Evolutionary conservation across 305 asterid species (phyloP), one percentile per base, ranked within the genome.

Genomic region (Solanum hybrid): DNA sequence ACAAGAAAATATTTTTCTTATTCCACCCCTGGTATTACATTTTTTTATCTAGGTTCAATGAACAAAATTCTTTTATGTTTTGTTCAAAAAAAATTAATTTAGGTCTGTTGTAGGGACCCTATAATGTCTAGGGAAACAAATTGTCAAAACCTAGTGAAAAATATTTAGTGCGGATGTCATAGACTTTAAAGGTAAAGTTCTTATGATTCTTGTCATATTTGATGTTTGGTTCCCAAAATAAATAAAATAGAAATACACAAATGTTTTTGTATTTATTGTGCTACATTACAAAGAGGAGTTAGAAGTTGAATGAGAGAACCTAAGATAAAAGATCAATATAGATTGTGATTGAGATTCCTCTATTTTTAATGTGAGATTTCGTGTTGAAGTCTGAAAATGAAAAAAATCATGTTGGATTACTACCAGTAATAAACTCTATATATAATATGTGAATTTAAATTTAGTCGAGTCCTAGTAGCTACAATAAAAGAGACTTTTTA

Each of bases 331-430:
- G 1, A 20, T 60, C 26, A 60, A 60, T 3, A 73, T 6, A 29
- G 0, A 6, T 27, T 3, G 0, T 13, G 22, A 27, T 29, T 73
- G 11, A 6, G 10, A 73, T 73, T 73, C 0, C 5, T 73, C 1
- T 27, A 27, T 14, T 73, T 0, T 29, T 29, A 72, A 27, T 27
- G 0, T 11, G 7, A 1, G 9, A 0, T 5, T 0, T 71, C 3
- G 1, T 0, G 9, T 72, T 5, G 0, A 1, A 26, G 1, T 11
- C 0, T 26, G 10, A 26, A 72, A 26, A 26, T 5, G 20, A 0
- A 27, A 72, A 66, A 10, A 72, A 26, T 5, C 4, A 69, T 71
- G 3, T 26, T 17, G 69, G 14, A 40, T 11, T 40, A 40, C 5
- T 11, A 11, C 5, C 16, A 40, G 5, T 40, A 38, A 37, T 37